A percentile compares a stretch with the other conserved stretches of the same genome.
Evolutionary conservation across 139 green algal species (phyloP).

Genomic region (Trebouxia sp.): DNA sequence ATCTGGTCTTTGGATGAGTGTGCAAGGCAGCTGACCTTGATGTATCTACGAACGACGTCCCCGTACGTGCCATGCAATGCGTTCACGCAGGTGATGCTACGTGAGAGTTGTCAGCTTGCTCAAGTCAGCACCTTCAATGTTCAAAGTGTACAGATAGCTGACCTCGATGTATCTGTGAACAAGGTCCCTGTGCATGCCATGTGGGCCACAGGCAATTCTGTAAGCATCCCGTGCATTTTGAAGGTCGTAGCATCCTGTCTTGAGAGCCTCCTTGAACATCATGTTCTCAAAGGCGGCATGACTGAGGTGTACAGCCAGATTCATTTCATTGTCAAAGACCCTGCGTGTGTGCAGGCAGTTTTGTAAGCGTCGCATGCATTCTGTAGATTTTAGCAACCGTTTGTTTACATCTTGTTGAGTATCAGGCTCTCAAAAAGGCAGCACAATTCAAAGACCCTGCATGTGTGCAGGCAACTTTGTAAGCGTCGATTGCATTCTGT

Average conservation of each 20-base stretch:
- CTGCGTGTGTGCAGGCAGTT: neutral
- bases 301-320: constrained; percentile 65
- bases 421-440: too few species aligned
- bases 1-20: too few species aligned
- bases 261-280: constrained; percentile 95
- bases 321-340: constrained; percentile 95
- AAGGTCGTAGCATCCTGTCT: constrained; percentile 82
- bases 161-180: constrained; percentile 82
- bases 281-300: constrained; percentile 79
- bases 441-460: too few species aligned
- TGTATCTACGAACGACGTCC: too few species aligned
- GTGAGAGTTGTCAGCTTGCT: neutral
- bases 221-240: constrained; percentile 89
- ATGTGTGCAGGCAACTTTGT: neutral
- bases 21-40: too few species aligned
- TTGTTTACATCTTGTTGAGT: too few species aligned
- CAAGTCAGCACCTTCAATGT: neutral
- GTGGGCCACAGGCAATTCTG: constrained; percentile 70
- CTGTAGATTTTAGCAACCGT: neutral
- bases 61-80: neutral
- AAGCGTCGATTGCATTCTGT: too few species aligned
- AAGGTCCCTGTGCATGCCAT: constrained; percentile 81
- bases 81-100: neutral
- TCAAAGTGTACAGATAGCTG: neutral
- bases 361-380: neutral